Conservation (phyloP, 345 rosid species). For the Populus simonii region DNA sequence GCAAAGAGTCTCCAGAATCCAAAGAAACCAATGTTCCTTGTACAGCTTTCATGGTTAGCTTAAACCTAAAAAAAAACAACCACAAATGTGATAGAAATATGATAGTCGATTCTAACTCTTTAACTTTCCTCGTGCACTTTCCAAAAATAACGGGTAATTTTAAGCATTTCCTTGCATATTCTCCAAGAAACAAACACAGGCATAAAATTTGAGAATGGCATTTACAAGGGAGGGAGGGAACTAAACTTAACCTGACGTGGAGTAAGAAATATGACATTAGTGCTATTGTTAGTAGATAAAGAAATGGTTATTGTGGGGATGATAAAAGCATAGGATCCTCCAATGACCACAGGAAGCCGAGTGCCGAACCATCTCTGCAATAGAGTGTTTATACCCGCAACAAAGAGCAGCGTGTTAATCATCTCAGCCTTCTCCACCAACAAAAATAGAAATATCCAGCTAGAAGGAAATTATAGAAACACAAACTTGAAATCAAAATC, state of each 20-base stretch:
- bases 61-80: conserved; percentile 51
- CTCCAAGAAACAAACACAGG: neutral
- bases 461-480: neutral
- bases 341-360: conserved; percentile 82
- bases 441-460: neutral
- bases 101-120: neutral
- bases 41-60: conserved; percentile 52
- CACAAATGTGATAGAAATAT: neutral
- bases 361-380: conserved; percentile 67
- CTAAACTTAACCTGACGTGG: conserved; percentile 52
- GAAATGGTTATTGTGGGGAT: conserved; percentile 70
- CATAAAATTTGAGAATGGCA: neutral
- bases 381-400: conserved; percentile 76
- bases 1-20: conserved; percentile 79
- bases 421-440: conserved; percentile 81
- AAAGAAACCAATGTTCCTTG: conserved; percentile 91
- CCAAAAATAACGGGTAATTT: neutral
- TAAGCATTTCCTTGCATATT: neutral
- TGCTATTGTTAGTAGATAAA: conserved; percentile 37
- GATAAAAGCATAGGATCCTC: conserved; percentile 67
- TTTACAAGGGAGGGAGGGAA: neutral
- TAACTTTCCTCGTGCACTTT: neutral
- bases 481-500: neutral
- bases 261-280: conserved; percentile 19
- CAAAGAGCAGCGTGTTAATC: conserved; percentile 68